These are phyloP conservation scores for Adenanthera pavonina DNA, from an alignment of 306 rosid species.

Conservation along the genomic window DNA sequence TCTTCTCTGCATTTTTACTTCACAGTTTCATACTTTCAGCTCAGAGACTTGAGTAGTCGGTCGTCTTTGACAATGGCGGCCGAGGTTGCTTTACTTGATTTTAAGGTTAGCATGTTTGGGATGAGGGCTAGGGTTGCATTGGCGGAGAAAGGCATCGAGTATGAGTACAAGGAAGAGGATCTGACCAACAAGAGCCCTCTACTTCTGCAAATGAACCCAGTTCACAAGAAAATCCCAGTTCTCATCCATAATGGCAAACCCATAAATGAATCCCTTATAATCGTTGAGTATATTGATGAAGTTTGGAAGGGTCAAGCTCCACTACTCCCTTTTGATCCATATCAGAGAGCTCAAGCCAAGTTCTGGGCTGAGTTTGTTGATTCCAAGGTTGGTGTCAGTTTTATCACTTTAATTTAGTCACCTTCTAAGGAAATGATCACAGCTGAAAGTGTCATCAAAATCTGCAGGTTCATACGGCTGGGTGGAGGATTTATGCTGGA, in stretches of 20 bases:
- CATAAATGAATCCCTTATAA: neutral
- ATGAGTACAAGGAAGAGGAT: neutral
- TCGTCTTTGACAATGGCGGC: neutral
- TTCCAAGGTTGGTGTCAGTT: too few relatives aligned
- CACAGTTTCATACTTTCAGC: neutral
- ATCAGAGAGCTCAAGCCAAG: too few relatives aligned
- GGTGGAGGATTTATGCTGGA: slow-evolving; percentile 18
- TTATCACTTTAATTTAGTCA: neutral
- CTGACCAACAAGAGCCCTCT: slow-evolving; percentile 17
- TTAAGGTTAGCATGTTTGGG: neutral
- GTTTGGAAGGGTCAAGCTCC: neutral
- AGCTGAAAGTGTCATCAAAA: neutral
- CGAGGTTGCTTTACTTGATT: neutral
- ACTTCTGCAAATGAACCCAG: slow-evolving; percentile 43
- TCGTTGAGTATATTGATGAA: neutral
- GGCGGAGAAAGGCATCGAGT: neutral
- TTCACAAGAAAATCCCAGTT: slow-evolving; percentile 47
- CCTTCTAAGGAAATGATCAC: too few relatives aligned
- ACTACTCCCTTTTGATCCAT: too few relatives aligned
- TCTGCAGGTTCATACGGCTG: slow-evolving; percentile 24
- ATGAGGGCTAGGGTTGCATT: slow-evolving; percentile 3
- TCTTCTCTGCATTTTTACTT: neutral
- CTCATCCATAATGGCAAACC: slow-evolving; percentile 44
- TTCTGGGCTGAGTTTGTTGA: too few relatives aligned
- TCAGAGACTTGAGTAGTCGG: neutral